phyloP scores from a whole-genome alignment of 2,329 filamentous ascomycete species.

The Aureobasidium sp. region DNA sequence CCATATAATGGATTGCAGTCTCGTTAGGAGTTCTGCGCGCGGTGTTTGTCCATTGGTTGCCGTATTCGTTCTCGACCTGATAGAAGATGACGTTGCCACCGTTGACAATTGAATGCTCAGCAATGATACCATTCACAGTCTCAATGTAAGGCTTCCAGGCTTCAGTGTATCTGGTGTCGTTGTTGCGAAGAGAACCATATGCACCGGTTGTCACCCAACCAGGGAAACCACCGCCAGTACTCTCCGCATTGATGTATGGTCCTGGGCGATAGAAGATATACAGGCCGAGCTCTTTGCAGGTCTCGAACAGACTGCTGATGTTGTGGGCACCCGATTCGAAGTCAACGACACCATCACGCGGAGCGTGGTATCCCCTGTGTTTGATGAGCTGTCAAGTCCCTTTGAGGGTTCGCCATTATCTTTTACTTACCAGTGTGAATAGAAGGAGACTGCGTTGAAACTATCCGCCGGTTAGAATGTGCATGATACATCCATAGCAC shows the following conservation, averaged over 20 bases:
- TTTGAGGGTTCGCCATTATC: not conserved
- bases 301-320: slow-evolving; percentile 43
- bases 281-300: slow-evolving; percentile 46
- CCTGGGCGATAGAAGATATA: slow-evolving; percentile 41
- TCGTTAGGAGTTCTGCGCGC: slow-evolving; percentile 35
- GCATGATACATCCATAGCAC: too few relatives aligned
- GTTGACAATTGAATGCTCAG: slow-evolving; percentile 47
- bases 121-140: slow-evolving; percentile 42
- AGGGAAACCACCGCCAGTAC: slow-evolving; percentile 52
- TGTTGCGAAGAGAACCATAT: slow-evolving; percentile 47
- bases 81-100: slow-evolving; percentile 49
- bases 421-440: slow-evolving; percentile 9
- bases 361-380: slow-evolving; percentile 6
- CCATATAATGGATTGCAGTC: slow-evolving; percentile 45
- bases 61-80: slow-evolving; percentile 50
- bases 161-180: slow-evolving; percentile 36
- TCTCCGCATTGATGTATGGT: slow-evolving; percentile 48
- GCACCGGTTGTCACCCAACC: slow-evolving; percentile 52
- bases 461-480: not conserved
- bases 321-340: slow-evolving; percentile 47
- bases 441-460: slow-evolving; percentile 34
- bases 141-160: slow-evolving; percentile 44
- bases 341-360: slow-evolving; percentile 25
- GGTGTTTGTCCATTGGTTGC: slow-evolving; percentile 13
- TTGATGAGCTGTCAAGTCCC: not conserved